phyloP scores from a whole-genome alignment of 2,329 filamentous ascomycete species.

The Neonectria sp. region DNA sequence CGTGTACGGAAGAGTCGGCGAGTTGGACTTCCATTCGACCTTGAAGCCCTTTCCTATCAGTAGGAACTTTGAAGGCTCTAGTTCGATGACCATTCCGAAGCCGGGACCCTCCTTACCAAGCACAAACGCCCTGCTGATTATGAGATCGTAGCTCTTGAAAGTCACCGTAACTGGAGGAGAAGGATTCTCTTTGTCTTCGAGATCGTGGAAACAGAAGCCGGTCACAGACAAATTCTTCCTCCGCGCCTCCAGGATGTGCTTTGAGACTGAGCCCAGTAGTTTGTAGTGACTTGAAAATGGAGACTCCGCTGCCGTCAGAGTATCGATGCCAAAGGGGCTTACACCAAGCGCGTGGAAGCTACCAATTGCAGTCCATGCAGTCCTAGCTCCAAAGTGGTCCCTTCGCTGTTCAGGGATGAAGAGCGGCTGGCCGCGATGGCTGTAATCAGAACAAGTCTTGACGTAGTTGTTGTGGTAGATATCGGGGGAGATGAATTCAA shows the following conservation, averaged over 20 bases:
- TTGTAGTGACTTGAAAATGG: background rate
- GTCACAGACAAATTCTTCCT: background rate
- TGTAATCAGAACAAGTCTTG: constrained; percentile 56
- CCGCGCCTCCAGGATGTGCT: background rate
- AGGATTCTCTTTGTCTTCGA: background rate
- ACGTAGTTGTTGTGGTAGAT: constrained; percentile 44
- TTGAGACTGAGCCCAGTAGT: background rate
- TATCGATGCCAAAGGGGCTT: background rate
- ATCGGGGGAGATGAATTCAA: constrained; percentile 61
- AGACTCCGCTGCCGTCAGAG: background rate
- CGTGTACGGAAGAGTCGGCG: background rate
- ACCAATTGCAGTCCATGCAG: background rate
- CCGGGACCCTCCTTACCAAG: background rate
- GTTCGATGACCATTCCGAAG: background rate
- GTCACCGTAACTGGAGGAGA: background rate
- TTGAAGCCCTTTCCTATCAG: background rate
- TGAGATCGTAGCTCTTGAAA: background rate
- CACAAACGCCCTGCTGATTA: background rate
- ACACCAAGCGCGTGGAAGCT: background rate
- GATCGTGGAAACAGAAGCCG: background rate
- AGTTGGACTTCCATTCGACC: background rate
- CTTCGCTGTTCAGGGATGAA: constrained; percentile 65
- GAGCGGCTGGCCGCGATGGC: constrained; percentile 57
- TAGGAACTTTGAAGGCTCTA: background rate
- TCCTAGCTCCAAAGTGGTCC: constrained; percentile 56